These are phyloP conservation scores for Tritrichomonas foetus DNA, from an alignment of 208 protist species.

Conservation along the genomic window DNA sequence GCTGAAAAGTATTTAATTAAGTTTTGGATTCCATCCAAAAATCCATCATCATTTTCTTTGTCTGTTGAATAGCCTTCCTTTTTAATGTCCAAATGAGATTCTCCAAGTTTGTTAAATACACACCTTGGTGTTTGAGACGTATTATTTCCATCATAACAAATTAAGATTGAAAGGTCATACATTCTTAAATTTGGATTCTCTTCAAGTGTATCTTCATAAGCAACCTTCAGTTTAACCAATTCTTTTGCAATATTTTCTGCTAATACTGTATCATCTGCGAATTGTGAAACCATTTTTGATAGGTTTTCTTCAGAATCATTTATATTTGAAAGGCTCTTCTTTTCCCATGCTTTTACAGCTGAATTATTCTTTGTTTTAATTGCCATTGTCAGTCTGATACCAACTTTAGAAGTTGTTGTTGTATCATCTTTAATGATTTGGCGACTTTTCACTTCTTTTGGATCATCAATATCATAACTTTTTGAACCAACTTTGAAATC, in stretches of 20 bases:
- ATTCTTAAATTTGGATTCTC: not conserved
- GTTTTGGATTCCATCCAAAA: too few species aligned
- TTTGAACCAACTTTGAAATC: constrained; percentile 12
- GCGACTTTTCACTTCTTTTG: not conserved
- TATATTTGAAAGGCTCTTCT: not conserved
- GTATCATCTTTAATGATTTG: not conserved
- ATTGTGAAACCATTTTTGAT: too few species aligned
- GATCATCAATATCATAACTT: not conserved
- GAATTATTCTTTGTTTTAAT: not conserved
- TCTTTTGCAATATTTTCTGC: not conserved
- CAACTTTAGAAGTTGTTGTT: not conserved
- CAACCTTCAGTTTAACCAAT: not conserved
- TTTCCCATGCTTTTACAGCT: not conserved
- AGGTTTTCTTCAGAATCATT: too few species aligned
- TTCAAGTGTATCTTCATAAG: not conserved
- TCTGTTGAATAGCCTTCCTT: too few species aligned
- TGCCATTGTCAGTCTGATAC: not conserved
- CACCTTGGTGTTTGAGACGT: too few species aligned
- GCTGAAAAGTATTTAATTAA: too few species aligned
- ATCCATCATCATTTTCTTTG: too few species aligned
- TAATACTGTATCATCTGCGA: not conserved
- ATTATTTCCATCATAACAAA: not conserved
- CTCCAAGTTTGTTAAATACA: too few species aligned
- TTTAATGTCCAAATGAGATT: too few species aligned
- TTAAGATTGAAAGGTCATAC: not conserved